A percentile compares a stretch with the other conserved stretches of the same genome.
phyloP scores from a whole-genome alignment of 1,284 basidiomycete species.

The Marasmius fiardii region DNA sequence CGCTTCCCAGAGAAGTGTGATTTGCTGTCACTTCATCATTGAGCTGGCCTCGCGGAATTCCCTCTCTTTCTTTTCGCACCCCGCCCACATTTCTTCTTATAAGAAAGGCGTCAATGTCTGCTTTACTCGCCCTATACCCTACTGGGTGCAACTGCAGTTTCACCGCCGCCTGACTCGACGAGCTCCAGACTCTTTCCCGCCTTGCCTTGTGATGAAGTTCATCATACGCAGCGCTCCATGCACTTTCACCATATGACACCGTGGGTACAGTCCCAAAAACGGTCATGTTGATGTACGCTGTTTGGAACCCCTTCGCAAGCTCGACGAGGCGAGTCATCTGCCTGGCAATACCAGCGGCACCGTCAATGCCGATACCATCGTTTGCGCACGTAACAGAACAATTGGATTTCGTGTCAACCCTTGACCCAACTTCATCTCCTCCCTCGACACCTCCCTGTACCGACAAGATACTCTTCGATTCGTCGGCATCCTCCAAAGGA shows the following conservation, averaged over 20 bases:
- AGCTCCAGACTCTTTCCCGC: not conserved
- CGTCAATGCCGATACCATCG: not conserved
- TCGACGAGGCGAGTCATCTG: conserved; percentile 42
- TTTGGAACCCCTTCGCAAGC: conserved; percentile 53
- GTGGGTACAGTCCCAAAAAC: conserved; percentile 34
- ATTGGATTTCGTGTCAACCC: not conserved
- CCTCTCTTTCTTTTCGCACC: conserved; percentile 5
- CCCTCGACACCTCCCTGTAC: not conserved
- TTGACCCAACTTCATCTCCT: not conserved
- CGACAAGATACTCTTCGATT: not conserved
- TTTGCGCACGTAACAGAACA: not conserved
- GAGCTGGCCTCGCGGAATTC: not conserved
- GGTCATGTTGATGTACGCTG: conserved; percentile 50
- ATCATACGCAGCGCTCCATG: conserved; percentile 22
- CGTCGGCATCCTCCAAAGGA: conserved; percentile 2
- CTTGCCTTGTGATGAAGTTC: conserved; percentile 17
- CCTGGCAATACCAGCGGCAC: not conserved
- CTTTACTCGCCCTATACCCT: conserved; percentile 8
- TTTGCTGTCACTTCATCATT: not conserved
- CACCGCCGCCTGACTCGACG: not conserved
- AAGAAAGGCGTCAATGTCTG: conserved; percentile 4
- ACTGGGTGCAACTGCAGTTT: conserved; percentile 6
- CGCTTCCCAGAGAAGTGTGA: not conserved
- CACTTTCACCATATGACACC: not conserved
- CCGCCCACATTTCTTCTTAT: not conserved